A percentile compares a stretch with the other conserved stretches of the same genome.
phyloP scores from a whole-genome alignment of 371 early-diverging fungal species.

The Parasitella parasitica region DNA sequence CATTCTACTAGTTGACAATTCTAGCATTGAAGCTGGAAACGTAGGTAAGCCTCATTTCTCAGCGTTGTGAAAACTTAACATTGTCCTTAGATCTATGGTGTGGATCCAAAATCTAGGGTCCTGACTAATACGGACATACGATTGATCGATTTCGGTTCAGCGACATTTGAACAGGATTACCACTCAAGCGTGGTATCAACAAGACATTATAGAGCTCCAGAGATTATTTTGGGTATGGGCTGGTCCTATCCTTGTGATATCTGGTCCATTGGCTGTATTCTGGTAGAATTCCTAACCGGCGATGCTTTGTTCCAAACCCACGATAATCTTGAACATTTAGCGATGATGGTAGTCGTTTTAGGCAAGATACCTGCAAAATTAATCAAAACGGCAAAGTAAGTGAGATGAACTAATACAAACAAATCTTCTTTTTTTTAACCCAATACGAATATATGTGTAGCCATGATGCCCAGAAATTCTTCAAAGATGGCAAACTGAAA shows the following conservation, averaged over 20 bases:
- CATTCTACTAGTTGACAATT: conserved; percentile 62
- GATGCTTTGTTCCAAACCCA: conserved; percentile 94
- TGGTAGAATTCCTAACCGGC: conserved; percentile 92
- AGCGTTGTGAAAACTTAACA: neutral
- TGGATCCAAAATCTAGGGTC: conserved; percentile 40
- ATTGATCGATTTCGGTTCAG: conserved; percentile 96
- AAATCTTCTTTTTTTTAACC: neutral
- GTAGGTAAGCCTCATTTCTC: conserved; percentile 6
- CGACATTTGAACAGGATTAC: conserved; percentile 92
- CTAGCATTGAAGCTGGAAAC: conserved; percentile 17
- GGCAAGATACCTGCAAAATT: conserved; percentile 37
- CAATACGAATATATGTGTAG: conserved; percentile 22
- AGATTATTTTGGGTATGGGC: conserved; percentile 88
- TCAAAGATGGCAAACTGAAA: conserved; percentile 54
- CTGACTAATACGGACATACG: conserved; percentile 75
- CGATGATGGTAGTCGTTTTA: conserved; percentile 72
- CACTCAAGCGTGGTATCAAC: conserved; percentile 90
- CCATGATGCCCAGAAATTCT: conserved; percentile 59
- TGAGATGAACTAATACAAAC: no score
- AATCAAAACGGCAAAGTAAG: conserved; percentile 16
- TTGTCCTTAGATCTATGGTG: conserved; percentile 7
- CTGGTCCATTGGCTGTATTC: conserved; percentile 97
- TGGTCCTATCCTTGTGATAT: conserved; percentile 97
- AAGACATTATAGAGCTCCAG: conserved; percentile 96
- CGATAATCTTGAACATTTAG: conserved; percentile 78